phyloP scores from a whole-genome alignment of 805 yeast species.

The Helenozyma baotianmanensis region DNA sequence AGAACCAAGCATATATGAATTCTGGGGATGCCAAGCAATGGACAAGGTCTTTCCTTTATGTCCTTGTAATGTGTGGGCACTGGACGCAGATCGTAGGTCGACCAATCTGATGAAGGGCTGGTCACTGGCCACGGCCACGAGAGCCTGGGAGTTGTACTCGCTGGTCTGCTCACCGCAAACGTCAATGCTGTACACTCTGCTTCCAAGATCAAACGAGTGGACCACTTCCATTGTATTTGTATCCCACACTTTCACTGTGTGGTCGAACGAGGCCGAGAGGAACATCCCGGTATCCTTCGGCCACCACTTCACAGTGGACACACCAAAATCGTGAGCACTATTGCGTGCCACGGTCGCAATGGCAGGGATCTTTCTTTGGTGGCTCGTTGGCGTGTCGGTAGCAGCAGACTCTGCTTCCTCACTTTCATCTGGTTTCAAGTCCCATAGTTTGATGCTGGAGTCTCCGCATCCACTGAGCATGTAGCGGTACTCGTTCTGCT shows the following conservation, averaged over 20 bases:
- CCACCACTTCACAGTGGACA: slow-evolving; percentile 83
- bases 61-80: slow-evolving; percentile 67
- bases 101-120: slow-evolving; percentile 63
- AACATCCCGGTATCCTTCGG: slow-evolving; percentile 84
- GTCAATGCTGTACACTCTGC: slow-evolving; percentile 65
- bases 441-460: slow-evolving; percentile 66
- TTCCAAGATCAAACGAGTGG: slow-evolving; percentile 58
- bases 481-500: slow-evolving; percentile 39
- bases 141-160: slow-evolving; percentile 29
- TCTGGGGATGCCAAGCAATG: slow-evolving; percentile 72
- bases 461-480: slow-evolving; percentile 73
- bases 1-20: slow-evolving; percentile 59
- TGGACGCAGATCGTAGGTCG: slow-evolving; percentile 69
- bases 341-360: slow-evolving; percentile 36
- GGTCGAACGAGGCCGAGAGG: slow-evolving; percentile 76
- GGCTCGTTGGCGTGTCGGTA: slow-evolving; percentile 1
- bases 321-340: slow-evolving; percentile 60
- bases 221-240: slow-evolving; percentile 61
- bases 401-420: slow-evolving; percentile 5
- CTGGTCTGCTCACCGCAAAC: slow-evolving; percentile 28
- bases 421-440: slow-evolving; percentile 27
- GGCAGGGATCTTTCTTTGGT: slow-evolving; percentile 7
- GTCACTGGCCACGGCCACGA: slow-evolving; percentile 69
- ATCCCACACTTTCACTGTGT: slow-evolving; percentile 76
- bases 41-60: slow-evolving; percentile 53